Conservation (phyloP, 2,329 filamentous ascomycete species). For the Fusarium odoratissimum region DNA sequence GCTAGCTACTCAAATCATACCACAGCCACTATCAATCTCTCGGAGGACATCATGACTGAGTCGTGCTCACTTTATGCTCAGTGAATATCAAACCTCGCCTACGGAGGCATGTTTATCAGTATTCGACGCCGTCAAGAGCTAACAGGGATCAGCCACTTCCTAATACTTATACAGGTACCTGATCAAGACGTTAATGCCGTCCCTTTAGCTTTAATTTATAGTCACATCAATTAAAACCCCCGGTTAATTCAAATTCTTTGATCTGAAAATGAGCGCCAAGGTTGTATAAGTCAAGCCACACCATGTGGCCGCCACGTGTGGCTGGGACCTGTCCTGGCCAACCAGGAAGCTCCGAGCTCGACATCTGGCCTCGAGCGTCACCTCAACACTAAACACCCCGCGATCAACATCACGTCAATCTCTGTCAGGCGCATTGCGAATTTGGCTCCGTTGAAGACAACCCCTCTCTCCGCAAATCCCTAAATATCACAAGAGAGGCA, state of each 20-base stretch:
- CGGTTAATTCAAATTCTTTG: neutral
- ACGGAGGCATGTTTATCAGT: neutral
- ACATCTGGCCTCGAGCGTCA: conserved; percentile 44
- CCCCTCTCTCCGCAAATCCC: neutral
- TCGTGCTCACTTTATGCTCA: neutral
- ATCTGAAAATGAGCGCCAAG: neutral
- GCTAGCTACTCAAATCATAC: neutral
- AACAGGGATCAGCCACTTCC: neutral
- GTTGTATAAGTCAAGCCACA: conserved; percentile 48
- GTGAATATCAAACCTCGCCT: conserved; percentile 10
- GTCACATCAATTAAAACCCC: neutral
- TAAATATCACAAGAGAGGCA: conserved; percentile 12
- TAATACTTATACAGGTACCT: neutral
- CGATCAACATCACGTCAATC: conserved; percentile 24
- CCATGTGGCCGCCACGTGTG: conserved; percentile 9
- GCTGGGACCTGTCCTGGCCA: conserved; percentile 22
- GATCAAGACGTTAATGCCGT: neutral
- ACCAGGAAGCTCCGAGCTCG: conserved; percentile 37
- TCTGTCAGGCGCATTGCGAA: conserved; percentile 8
- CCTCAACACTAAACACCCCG: conserved; percentile 28
- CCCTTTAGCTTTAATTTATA: neutral
- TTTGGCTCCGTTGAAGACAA: neutral
- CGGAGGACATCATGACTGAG: neutral
- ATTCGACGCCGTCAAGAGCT: neutral
- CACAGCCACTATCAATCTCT: neutral